Evolutionary conservation across 208 protist species (phyloP).

Genomic region (Leishmania turanica): DNA sequence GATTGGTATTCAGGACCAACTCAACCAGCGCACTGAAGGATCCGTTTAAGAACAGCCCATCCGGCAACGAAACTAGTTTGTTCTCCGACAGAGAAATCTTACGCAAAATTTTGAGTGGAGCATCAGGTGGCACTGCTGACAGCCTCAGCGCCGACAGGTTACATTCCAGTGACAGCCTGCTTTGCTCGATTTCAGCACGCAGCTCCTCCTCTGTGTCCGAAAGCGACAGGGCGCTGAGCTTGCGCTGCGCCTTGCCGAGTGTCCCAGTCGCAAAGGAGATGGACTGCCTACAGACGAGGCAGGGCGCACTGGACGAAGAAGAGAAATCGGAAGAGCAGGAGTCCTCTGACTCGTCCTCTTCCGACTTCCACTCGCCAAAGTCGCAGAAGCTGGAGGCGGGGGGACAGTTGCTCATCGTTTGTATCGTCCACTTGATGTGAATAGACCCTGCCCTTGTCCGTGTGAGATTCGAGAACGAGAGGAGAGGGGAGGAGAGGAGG

Average conservation of each 20-base stretch:
- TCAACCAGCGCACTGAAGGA: constrained; percentile 41
- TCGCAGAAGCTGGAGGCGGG: constrained; percentile 4
- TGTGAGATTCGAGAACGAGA: neutral
- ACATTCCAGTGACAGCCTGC: constrained; percentile 49
- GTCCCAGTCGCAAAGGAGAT: neutral
- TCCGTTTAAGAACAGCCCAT: constrained; percentile 39
- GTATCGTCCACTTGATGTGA: neutral
- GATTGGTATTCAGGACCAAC: constrained; percentile 77
- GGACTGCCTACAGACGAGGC: neutral
- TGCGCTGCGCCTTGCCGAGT: constrained; percentile 14
- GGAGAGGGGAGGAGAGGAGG: neutral
- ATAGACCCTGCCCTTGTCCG: neutral
- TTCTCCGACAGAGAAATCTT: constrained; percentile 70
- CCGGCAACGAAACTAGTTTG: constrained; percentile 46
- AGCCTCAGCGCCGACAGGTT: constrained; percentile 66
- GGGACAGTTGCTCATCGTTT: neutral
- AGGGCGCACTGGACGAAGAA: neutral
- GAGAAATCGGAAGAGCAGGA: constrained; percentile 19
- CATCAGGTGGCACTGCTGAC: constrained; percentile 28
- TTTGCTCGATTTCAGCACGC: constrained; percentile 50
- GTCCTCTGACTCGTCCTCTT: constrained; percentile 7
- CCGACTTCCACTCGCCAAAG: constrained; percentile 34
- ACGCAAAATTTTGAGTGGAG: constrained; percentile 44
- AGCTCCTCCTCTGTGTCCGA: constrained; percentile 47
- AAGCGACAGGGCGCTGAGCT: constrained; percentile 31